phyloP scores from a whole-genome alignment of 345 rosid species.

The Brassica rapa region DNA sequence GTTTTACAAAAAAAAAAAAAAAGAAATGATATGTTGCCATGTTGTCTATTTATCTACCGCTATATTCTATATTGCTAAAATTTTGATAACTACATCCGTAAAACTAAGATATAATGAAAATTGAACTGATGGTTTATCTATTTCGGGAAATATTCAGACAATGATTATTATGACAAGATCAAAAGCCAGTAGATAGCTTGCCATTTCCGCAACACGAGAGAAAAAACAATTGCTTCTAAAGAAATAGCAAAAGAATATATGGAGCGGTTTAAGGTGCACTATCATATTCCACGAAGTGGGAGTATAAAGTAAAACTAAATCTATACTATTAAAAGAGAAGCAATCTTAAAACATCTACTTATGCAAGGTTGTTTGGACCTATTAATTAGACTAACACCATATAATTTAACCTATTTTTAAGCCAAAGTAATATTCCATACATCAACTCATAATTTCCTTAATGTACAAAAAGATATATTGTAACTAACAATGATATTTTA shows the following conservation, averaged over 20 bases:
- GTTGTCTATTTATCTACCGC: neutral
- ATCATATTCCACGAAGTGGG: conserved; percentile 18
- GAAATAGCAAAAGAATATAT: neutral
- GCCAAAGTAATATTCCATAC: too few species aligned
- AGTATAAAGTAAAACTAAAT: conserved; percentile 5
- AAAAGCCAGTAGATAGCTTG: conserved; percentile 29
- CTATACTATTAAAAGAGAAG: too few species aligned
- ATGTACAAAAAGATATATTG: too few species aligned
- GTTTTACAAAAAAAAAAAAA: neutral
- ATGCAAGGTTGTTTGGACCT: too few species aligned
- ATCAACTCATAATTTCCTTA: too few species aligned
- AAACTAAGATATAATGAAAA: neutral
- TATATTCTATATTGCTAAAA: neutral
- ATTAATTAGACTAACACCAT: too few species aligned
- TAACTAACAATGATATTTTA: too few species aligned
- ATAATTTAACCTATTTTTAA: too few species aligned
- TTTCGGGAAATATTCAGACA: conserved; percentile 18
- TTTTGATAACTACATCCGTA: neutral
- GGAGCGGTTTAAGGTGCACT: conserved; percentile 5
- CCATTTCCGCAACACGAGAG: conserved; percentile 22
- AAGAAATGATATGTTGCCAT: neutral
- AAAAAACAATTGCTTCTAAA: neutral
- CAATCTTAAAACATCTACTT: too few species aligned
- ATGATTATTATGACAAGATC: conserved; percentile 21
- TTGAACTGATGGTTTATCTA: neutral